A percentile compares a stretch with the other conserved stretches of the same genome.
phyloP scores from a whole-genome alignment of 2,329 filamentous ascomycete species.

The Cytospora piceae region DNA sequence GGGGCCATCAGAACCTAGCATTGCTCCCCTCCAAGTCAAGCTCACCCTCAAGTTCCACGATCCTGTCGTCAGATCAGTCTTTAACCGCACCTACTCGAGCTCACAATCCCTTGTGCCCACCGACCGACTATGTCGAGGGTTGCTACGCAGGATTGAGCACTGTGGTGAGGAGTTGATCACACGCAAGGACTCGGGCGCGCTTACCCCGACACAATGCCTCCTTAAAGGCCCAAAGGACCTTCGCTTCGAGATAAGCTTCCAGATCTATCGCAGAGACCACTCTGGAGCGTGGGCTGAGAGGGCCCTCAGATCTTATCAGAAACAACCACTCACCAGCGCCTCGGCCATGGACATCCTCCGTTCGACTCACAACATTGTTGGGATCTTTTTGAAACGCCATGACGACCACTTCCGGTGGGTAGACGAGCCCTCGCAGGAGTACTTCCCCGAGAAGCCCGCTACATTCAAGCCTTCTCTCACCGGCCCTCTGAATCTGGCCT shows the following conservation, averaged over 20 bases:
- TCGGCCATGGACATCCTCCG: conserved; percentile 51
- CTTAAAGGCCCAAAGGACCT: conserved; percentile 44
- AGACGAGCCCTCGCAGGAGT: conserved; percentile 47
- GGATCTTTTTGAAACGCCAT: conserved; percentile 54
- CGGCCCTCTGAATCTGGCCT: conserved; percentile 50
- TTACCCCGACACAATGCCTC: conserved; percentile 40
- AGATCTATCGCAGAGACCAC: conserved; percentile 46
- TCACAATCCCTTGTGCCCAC: conserved; percentile 49
- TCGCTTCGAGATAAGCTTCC: conserved; percentile 54
- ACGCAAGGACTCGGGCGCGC: conserved; percentile 53
- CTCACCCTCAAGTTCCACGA: conserved; percentile 52
- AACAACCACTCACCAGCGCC: conserved; percentile 48
- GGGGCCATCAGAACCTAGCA: background rate
- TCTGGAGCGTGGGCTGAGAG: conserved; percentile 48
- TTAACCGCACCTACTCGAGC: conserved; percentile 51
- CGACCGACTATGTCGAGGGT: conserved; percentile 51
- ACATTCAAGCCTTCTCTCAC: conserved; percentile 46
- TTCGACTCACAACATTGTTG: conserved; percentile 55
- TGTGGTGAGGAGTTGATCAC: conserved; percentile 58
- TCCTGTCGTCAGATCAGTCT: conserved; percentile 46
- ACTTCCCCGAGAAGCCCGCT: conserved; percentile 42
- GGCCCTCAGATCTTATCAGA: conserved; percentile 55
- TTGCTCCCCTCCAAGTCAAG: conserved; percentile 39
- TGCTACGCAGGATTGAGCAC: conserved; percentile 56
- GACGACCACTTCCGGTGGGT: conserved; percentile 56